Conservation (phyloP, 2,329 filamentous ascomycete species). For the Phyllosticta citrichinensis region DNA sequence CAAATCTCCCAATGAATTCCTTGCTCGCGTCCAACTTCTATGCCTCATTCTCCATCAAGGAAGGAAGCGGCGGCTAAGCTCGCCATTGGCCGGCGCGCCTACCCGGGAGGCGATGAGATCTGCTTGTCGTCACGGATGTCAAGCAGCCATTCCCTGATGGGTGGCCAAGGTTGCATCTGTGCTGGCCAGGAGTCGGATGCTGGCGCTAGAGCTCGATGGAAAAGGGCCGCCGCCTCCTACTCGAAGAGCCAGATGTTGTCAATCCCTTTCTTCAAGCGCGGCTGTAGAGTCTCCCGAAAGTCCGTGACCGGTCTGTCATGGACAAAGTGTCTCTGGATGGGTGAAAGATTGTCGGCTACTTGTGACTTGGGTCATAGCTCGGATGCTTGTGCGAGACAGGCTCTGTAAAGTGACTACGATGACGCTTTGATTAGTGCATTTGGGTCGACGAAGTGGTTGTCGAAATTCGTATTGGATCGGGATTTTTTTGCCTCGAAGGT, state of each 20-base stretch:
- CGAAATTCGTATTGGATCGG: background rate
- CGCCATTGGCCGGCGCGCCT: background rate
- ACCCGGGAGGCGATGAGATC: background rate
- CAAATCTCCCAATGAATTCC: slow-evolving; percentile 9
- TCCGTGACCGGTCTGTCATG: background rate
- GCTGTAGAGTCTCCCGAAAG: background rate
- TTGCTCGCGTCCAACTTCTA: background rate
- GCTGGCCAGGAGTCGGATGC: slow-evolving; percentile 1
- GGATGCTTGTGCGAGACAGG: background rate
- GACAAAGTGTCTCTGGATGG: background rate
- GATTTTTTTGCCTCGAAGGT: background rate
- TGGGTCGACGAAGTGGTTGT: background rate
- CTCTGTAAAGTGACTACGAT: background rate
- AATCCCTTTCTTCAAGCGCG: background rate
- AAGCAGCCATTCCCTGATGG: slow-evolving; percentile 6
- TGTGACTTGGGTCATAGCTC: background rate
- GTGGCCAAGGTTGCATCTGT: slow-evolving; percentile 4
- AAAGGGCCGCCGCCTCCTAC: background rate
- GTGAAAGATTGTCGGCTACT: background rate
- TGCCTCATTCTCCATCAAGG: slow-evolving; percentile 7
- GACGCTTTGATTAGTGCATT: background rate
- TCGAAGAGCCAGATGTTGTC: background rate
- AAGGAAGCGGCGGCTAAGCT: background rate
- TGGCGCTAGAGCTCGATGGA: background rate
- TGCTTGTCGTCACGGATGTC: slow-evolving; percentile 1